Evolutionary conservation across 352 stramenopile species (phyloP), one percentile per base, ranked within the genome.

Genomic region (Pythium myriotylum): DNA sequence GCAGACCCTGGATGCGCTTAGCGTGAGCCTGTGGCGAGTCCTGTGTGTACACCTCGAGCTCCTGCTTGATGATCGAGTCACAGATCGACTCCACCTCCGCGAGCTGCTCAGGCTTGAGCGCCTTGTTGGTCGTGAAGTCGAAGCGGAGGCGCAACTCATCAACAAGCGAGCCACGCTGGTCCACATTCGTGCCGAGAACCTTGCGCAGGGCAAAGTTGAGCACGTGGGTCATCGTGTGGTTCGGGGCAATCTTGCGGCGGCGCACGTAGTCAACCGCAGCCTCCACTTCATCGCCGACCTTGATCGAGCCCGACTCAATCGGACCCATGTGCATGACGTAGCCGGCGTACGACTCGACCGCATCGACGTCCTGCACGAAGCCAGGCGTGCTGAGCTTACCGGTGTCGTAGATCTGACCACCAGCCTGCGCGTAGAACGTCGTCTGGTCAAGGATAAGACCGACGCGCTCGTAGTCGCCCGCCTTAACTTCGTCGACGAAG

Each of bases 211-310:
- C 98, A 52, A 88, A 97, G 87, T 99, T 99, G 46, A 99, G 85
- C 45, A 99, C 89, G 82, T 99, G 98, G 27, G 98, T 99, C 95
- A 99, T 99, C 52, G 96, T 99, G 81, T 99, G 98, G 76, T 99
- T 99, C 9, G 96, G 96, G 32, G 96, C 96, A 49, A 99, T 82
- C 70, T 95, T 89, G 64, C 84, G 74, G 65, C 97, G 87, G 42
- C 92, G 83, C 42, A 78, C 73, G 59, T 99, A 99, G 81, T 99
- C 95, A 6, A 99, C 97, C 41, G 92, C 59, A 40, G 84, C 92
- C 45, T 84, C 77, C 9, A 98, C 89, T 4, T 61, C 56, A 61
- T 97, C 84, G 42, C 92, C 94, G 37, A 98, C 86, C 59, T 90
- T 89, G 56, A 95, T 76, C 22, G 72, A 74, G 12, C 86, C 89